A percentile compares a stretch with the other conserved stretches of the same genome.
phyloP scores from a whole-genome alignment of 2,329 filamentous ascomycete genomes.

The Xylaria multiplex region DNA sequence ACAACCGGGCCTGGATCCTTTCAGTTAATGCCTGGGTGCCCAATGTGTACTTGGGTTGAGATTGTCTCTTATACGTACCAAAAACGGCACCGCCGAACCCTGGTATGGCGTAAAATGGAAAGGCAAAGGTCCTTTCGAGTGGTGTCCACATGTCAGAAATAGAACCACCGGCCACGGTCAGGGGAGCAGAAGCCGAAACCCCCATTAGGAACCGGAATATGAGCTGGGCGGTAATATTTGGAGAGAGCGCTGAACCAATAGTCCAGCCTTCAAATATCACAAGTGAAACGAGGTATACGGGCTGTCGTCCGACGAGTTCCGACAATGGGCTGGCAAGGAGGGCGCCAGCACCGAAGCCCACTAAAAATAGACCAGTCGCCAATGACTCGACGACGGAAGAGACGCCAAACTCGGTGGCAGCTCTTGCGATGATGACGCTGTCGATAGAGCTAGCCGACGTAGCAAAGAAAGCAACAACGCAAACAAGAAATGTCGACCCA shows the following conservation, averaged over 20 bases:
- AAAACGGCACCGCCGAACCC: constrained; percentile 43
- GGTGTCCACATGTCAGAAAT: constrained; percentile 54
- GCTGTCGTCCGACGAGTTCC: constrained; percentile 53
- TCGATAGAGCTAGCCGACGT: constrained; percentile 64
- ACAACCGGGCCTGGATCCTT: constrained; percentile 42
- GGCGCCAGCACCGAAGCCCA: constrained; percentile 52
- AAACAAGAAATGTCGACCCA: constrained; percentile 55
- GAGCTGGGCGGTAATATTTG: constrained; percentile 55
- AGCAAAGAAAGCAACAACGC: constrained; percentile 60
- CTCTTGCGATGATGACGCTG: constrained; percentile 58
- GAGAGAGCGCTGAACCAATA: constrained; percentile 56
- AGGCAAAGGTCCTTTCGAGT: constrained; percentile 39
- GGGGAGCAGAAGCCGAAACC: constrained; percentile 57
- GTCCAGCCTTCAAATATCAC: constrained; percentile 57
- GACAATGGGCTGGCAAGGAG: constrained; percentile 53
- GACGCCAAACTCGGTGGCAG: constrained; percentile 57
- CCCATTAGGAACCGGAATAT: constrained; percentile 61
- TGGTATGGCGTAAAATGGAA: constrained; percentile 45
- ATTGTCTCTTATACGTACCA: constrained; percentile 24
- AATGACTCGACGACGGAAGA: constrained; percentile 59
- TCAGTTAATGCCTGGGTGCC: neutral
- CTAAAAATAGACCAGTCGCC: constrained; percentile 49
- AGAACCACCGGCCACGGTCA: constrained; percentile 56
- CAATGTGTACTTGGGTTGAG: neutral
- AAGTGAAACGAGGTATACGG: constrained; percentile 54